Conservation (phyloP, 148 eudicot genomes). For the Amaranthus hypochondriacus region DNA sequence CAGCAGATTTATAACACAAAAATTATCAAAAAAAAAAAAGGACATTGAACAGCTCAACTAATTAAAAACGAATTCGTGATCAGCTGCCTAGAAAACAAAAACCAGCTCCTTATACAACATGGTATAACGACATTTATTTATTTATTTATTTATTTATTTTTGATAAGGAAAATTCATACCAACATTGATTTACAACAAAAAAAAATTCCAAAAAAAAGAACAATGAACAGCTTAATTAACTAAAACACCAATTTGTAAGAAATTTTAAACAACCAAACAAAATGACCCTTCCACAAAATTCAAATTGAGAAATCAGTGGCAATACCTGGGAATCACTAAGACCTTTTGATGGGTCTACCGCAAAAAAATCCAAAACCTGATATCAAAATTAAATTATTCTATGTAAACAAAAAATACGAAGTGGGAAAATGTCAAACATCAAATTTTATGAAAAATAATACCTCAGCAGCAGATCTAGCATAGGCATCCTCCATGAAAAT, state of each 20-base stretch:
- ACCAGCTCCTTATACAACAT: background rate
- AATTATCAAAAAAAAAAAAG: background rate
- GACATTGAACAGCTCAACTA: background rate
- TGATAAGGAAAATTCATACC: background rate
- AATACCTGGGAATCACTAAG: slow-evolving; percentile 76
- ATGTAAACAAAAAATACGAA: background rate
- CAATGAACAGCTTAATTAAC: too few species aligned
- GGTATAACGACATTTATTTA: background rate
- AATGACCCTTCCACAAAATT: background rate
- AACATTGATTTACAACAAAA: too few species aligned
- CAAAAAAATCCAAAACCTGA: slow-evolving; percentile 75
- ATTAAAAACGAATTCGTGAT: background rate
- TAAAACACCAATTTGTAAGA: too few species aligned
- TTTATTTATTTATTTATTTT: background rate
- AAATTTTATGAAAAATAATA: slow-evolving; percentile 10
- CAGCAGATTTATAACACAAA: background rate
- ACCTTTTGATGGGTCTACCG: slow-evolving; percentile 77
- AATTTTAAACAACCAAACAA: too few species aligned
- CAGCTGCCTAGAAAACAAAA: background rate
- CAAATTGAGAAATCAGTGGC: background rate
- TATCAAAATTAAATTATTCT: background rate
- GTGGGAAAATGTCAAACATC: background rate
- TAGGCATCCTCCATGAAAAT: slow-evolving; percentile 79
- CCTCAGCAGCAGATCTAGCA: slow-evolving; percentile 81
- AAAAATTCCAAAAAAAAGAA: too few species aligned